Base-by-base conservation (phyloP, 169 alveolate genomes). In the Plasmodium blacklocki region DNA sequence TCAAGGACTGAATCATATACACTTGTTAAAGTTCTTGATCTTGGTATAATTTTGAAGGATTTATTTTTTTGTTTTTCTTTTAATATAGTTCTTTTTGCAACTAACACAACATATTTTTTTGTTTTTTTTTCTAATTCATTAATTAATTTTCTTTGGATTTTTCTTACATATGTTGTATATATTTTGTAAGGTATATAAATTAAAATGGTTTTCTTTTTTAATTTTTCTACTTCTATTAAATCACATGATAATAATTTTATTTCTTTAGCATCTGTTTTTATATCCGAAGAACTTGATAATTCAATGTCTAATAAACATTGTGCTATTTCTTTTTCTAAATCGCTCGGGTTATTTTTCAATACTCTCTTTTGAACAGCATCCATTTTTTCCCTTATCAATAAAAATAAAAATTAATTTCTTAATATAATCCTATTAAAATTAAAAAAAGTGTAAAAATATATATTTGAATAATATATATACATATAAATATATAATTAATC, bases 1-100 rank as follows among this genome's bases (percentile, higher is more conserved):
- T 98, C 99, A 62, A 98, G 94, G 74, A 97, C 93, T 68, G 98
- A 97, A 66, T 97, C 99, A 94, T 98, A 99, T 60, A 98, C 99
- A 21, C 97, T 93, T 15, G 99, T 98, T 60, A 98, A 94, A 19
- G 99, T 97, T 90, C 99, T 97, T 89, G 97, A 95, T 72, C 98
- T 95, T 26, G 99, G 99, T 83, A 99, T 96, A 18, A 95, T 96
- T 90, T 97, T 96, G 75, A 97, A 95, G 23, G 96, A 95, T 87
- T 95, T 96, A 78, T 94, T 92, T 56, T 93, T 94, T 89, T 80
- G 93, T 92, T 95, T 95, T 85, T 96, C 95, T 39, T 98, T 96
- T 60, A 97, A 87, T 76, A 97, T 98, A 21, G 94, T 92, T 80
- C 99, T 92, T 89, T 94, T 96, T 62, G 98, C 98, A 26, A 97